These are phyloP conservation scores for Phytophthora aleatoria DNA, from an alignment of 352 stramenopile species.

Conservation along the genomic window DNA sequence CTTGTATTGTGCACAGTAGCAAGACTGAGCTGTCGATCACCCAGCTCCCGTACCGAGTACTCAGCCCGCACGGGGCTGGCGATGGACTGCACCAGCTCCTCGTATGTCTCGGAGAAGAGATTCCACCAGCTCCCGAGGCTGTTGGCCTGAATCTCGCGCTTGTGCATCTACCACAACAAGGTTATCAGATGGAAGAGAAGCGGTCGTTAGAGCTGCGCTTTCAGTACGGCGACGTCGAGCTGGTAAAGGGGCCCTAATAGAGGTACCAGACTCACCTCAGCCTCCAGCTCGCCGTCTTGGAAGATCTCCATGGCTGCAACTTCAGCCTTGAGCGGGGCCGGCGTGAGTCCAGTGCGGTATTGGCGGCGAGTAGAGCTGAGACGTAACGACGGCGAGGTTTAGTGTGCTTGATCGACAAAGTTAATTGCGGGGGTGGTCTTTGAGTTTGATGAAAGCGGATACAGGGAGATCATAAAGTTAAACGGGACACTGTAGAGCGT, in stretches of 20 bases:
- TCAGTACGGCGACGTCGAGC: not conserved
- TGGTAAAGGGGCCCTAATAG: not conserved
- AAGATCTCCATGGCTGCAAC: conserved; percentile 74
- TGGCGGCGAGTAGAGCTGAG: not conserved
- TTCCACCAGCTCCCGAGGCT: conserved; percentile 69
- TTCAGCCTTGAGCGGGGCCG: conserved; percentile 6
- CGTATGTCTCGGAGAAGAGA: conserved; percentile 74
- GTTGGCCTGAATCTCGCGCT: conserved; percentile 56
- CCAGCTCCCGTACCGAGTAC: conserved; percentile 66
- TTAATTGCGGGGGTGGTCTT: not conserved
- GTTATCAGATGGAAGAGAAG: conserved; percentile 9
- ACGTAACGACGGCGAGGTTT: not conserved
- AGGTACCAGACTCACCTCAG: conserved; percentile 48
- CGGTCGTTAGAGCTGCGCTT: conserved; percentile 3
- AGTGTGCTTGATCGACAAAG: not conserved
- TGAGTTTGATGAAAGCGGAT: not conserved
- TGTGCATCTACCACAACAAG: conserved; percentile 41
- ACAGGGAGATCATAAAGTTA: not conserved
- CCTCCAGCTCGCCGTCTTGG: conserved; percentile 75
- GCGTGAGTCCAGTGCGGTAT: conserved; percentile 1
- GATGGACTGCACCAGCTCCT: conserved; percentile 77
- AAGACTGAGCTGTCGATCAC: conserved; percentile 30
- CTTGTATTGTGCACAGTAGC: conserved; percentile 5
- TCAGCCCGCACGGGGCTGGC: conserved; percentile 59
- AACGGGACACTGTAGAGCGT: not conserved